These are phyloP conservation scores for Leptographium wingfieldii DNA, from an alignment of 2,329 filamentous ascomycete genomes.

Conservation along the genomic window DNA sequence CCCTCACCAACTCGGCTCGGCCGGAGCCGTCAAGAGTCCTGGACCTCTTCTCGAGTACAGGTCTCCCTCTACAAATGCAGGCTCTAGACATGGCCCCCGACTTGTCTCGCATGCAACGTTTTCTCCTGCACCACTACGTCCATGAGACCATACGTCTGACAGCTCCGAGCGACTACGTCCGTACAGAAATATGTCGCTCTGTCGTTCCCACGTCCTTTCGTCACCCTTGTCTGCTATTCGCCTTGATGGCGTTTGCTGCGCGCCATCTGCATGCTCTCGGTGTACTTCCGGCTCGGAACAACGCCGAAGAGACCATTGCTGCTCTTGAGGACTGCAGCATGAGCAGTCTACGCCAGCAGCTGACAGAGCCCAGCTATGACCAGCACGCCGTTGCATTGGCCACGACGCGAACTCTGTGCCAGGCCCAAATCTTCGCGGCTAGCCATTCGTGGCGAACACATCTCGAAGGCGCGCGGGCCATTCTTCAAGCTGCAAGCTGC, in stretches of 20 bases:
- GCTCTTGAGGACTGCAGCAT: too few species aligned
- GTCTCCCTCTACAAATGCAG: too few species aligned
- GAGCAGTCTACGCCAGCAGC: background rate
- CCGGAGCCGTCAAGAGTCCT: too few species aligned
- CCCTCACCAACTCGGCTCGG: too few species aligned
- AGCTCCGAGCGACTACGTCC: slow-evolving; percentile 7
- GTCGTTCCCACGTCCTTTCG: slow-evolving; percentile 7
- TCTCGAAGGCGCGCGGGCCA: slow-evolving; percentile 5
- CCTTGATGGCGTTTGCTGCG: too few species aligned
- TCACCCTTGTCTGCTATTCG: too few species aligned
- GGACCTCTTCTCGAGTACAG: too few species aligned
- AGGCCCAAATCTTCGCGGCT: slow-evolving; percentile 5
- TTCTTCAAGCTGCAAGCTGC: slow-evolving; percentile 1
- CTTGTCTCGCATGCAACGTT: slow-evolving; percentile 2
- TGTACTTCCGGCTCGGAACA: too few species aligned
- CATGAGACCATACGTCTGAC: slow-evolving; percentile 9
- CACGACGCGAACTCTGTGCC: slow-evolving; percentile 7
- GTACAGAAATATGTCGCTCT: slow-evolving; percentile 6
- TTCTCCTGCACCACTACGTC: slow-evolving; percentile 7
- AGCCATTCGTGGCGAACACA: slow-evolving; percentile 7
- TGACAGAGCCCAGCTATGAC: background rate
- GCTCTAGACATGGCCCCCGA: too few species aligned
- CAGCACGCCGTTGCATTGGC: slow-evolving; percentile 5
- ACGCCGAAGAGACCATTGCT: too few species aligned
- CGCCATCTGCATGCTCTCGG: too few species aligned